Evolutionary conservation across 2,329 filamentous ascomycete genomes (phyloP).

Genomic region (Nigrograna mackinnonii): DNA sequence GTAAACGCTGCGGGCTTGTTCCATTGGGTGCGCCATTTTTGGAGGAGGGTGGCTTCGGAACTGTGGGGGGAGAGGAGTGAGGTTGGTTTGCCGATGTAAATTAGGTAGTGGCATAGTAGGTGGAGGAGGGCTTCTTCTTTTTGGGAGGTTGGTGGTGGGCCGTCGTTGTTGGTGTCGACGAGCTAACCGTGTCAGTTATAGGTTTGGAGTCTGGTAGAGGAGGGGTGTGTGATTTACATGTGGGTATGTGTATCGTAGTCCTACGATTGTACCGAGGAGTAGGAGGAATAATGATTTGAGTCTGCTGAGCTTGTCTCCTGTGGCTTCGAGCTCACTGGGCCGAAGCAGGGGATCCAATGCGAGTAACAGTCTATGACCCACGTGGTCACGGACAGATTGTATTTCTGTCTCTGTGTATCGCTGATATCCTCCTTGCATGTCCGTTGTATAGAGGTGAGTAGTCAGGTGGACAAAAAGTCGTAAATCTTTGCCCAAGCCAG

Average conservation of each 20-base stretch:
- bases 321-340: slow-evolving; percentile 15
- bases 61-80: slow-evolving; percentile 11
- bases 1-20: slow-evolving; percentile 22
- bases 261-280: slow-evolving; percentile 16
- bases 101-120: slow-evolving; percentile 20
- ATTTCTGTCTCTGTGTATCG: slow-evolving; percentile 18
- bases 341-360: slow-evolving; percentile 13
- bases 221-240: slow-evolving; percentile 15
- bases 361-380: slow-evolving; percentile 14
- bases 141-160: neutral
- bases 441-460: slow-evolving; percentile 18
- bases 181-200: neutral
- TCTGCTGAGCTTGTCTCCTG: slow-evolving; percentile 15
- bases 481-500: slow-evolving; percentile 11
- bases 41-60: slow-evolving; percentile 13
- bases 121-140: slow-evolving; percentile 16
- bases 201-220: neutral
- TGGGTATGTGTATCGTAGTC: slow-evolving; percentile 16
- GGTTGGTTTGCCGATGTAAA: slow-evolving; percentile 21
- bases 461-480: slow-evolving; percentile 20
- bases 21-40: slow-evolving; percentile 15
- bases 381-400: slow-evolving; percentile 15
- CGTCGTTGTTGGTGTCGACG: slow-evolving; percentile 7
- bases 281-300: slow-evolving; percentile 17
- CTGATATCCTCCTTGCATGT: slow-evolving; percentile 16